Conservation (phyloP, 441 rosid species). For the Corymbia citriodora region DNA sequence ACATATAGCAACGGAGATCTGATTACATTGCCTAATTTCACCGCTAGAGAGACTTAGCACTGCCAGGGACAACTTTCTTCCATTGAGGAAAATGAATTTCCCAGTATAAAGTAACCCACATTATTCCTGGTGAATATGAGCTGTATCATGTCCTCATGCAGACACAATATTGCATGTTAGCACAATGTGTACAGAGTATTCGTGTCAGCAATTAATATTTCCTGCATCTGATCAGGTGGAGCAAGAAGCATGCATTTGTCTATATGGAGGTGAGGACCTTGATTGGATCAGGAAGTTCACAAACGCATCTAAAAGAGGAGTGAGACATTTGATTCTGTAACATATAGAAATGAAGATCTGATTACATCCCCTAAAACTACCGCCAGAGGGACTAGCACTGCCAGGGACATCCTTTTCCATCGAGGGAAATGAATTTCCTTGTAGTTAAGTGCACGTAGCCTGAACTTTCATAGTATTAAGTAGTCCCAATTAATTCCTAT, state of each 20-base stretch:
- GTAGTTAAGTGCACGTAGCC: not conserved
- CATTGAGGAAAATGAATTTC: not conserved
- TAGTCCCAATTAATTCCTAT: not conserved
- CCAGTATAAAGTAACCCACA: too few relatives aligned
- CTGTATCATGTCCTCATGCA: too few relatives aligned
- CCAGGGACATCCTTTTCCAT: not conserved
- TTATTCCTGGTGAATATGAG: too few relatives aligned
- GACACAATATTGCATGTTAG: too few relatives aligned
- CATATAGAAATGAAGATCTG: too few relatives aligned
- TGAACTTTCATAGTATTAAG: not conserved
- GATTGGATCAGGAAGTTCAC: conserved; percentile 33
- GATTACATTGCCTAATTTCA: not conserved
- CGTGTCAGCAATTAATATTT: not conserved
- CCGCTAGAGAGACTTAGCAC: not conserved
- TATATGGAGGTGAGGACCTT: conserved; percentile 29
- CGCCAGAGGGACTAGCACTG: not conserved
- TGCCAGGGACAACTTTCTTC: not conserved
- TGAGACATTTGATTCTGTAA: too few relatives aligned
- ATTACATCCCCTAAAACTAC: not conserved
- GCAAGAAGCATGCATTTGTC: conserved; percentile 17
- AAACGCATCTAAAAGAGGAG: not conserved
- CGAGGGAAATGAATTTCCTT: not conserved
- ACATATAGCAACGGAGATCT: not conserved
- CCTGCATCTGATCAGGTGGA: conserved; percentile 3
- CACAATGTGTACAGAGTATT: not conserved